Evolutionary conservation across 202 grass and related monocot genomes (phyloP), one percentile per base, ranked within the genome.

Genomic region (Zoysia matrella): DNA sequence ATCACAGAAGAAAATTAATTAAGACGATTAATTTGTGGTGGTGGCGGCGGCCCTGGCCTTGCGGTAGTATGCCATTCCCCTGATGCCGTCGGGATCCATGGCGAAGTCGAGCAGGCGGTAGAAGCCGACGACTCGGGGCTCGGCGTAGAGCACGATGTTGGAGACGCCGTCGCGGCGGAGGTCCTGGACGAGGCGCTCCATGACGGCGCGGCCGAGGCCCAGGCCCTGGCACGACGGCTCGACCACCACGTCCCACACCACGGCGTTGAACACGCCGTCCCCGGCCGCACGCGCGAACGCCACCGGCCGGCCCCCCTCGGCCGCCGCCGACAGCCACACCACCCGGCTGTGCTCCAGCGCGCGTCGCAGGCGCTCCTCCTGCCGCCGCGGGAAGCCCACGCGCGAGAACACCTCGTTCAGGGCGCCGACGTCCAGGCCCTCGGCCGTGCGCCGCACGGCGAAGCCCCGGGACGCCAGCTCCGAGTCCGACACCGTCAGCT

Each of bases 221-320:
- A 93, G 83, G 10, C 95, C 92, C 82, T 95, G 95, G 79, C 82
- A 84, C 71, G 92, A 93, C 45, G 92, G 92, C 69, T 93, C 92
- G 84, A 94, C 92, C 86, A 93, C 95, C 69, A 98, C 95, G 73
- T 94, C 92, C 95, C 92, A 93, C 79, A 98, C 95, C 72, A 98
- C 95, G 4, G 92, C 95, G 78, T 94, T 98, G 86, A 98, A 98
- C 65, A 98, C 92, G 49, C 95, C 92, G 78, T 98, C 90, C 0
- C 95, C 95, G 0, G 92, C 93, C 7, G 95, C 92, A 7, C 95
- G 95, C 22, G 95, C 92, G 84, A 98, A 98, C 80, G 95, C 95
- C 85, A 98, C 86, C 1, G 95, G 95, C 2, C 82, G 77, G 0
- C 7, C 49, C 4, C 14, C 68, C 51, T 36, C 30, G 30, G 12